Percentiles rank a stretch among this genome's conserved stretches.
These are phyloP conservation scores for Pseudoturritis turrita DNA, from an alignment of 345 rosid genomes.

Conservation along the genomic window DNA sequence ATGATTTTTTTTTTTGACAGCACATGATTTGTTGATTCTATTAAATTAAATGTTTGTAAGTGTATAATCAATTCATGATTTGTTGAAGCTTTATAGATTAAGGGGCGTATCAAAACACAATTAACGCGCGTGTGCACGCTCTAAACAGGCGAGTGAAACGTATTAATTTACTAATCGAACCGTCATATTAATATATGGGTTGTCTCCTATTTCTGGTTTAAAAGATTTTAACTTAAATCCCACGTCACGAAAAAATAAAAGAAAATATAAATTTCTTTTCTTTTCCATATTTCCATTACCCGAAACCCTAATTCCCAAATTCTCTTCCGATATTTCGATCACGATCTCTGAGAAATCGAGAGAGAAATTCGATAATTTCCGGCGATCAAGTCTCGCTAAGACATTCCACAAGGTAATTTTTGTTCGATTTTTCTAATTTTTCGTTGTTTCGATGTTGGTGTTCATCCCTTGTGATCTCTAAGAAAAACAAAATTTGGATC, in stretches of 20 bases:
- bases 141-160: slow-evolving; percentile 6
- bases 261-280: slow-evolving; percentile 23
- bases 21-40: neutral
- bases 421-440: neutral
- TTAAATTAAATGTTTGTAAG: neutral
- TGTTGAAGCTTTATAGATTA: neutral
- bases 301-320: slow-evolving; percentile 34
- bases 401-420: slow-evolving; percentile 16
- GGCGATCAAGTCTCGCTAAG: slow-evolving; percentile 3
- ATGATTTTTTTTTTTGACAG: neutral
- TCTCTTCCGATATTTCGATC: slow-evolving; percentile 22
- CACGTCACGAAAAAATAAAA: slow-evolving; percentile 15
- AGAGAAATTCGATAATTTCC: neutral
- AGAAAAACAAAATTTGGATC: neutral
- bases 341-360: slow-evolving; percentile 16
- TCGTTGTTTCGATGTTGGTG: slow-evolving; percentile 13
- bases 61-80: neutral
- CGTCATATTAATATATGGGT: slow-evolving; percentile 19
- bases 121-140: slow-evolving; percentile 23
- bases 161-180: slow-evolving; percentile 6
- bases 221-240: slow-evolving; percentile 21
- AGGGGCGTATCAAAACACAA: neutral
- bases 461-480: slow-evolving; percentile 5
- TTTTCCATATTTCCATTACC: slow-evolving; percentile 10
- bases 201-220: slow-evolving; percentile 28